A percentile compares a stretch with the other conserved stretches of the same genome.
Conservation (phyloP, 768 basidiomycete species). For the Podaxis sp. region DNA sequence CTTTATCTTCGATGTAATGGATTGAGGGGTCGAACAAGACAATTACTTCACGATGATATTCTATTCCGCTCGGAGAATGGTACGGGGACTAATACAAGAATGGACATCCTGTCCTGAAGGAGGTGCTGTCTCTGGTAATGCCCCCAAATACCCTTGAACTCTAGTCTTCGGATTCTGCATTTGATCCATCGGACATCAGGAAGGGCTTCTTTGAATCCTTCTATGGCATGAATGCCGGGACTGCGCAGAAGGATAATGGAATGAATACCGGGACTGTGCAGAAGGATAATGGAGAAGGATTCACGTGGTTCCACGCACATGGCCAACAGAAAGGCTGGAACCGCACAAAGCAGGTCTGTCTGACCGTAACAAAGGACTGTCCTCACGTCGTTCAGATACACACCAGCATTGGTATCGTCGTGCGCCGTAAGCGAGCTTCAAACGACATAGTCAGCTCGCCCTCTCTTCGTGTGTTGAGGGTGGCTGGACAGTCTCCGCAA, state of each 20-base stretch:
- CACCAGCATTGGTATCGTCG: constrained; percentile 58
- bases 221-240: constrained; percentile 66
- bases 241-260: constrained; percentile 58
- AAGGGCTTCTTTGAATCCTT: constrained; percentile 63
- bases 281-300: constrained; percentile 22
- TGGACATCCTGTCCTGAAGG: constrained; percentile 39
- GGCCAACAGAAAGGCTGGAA: constrained; percentile 57
- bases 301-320: neutral
- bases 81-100: constrained; percentile 56
- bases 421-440: neutral
- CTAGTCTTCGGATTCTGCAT: constrained; percentile 13
- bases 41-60: constrained; percentile 42
- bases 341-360: constrained; percentile 55
- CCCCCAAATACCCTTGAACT: too few species aligned
- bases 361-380: constrained; percentile 35
- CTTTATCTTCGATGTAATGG: constrained; percentile 52
- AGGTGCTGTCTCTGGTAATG: too few species aligned
- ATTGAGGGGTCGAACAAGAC: constrained; percentile 59
- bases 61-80: constrained; percentile 49
- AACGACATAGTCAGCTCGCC: constrained; percentile 24
- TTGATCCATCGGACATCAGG: constrained; percentile 41
- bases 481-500: constrained; percentile 59
- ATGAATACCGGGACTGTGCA: constrained; percentile 69
- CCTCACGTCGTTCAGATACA: constrained; percentile 54
- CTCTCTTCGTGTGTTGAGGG: constrained; percentile 71